Evolutionary conservation across 2,329 filamentous ascomycete genomes (phyloP).

Genomic region (Curvularia hawaiiensis): DNA sequence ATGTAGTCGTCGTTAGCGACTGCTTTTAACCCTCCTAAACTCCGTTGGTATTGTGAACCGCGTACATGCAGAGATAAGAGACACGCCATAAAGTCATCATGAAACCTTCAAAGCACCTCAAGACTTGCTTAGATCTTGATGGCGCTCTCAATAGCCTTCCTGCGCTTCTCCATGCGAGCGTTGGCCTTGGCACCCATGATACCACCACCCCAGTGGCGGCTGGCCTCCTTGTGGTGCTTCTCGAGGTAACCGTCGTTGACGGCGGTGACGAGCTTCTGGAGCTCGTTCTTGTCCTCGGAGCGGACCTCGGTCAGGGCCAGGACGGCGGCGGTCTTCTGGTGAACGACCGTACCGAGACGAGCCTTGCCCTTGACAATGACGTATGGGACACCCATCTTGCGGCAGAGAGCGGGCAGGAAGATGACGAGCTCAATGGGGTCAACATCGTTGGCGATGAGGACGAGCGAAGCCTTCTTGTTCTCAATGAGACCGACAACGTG

Average conservation of each 20-base stretch:
- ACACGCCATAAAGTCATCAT: conserved; percentile 46
- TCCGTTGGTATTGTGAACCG: conserved; percentile 47
- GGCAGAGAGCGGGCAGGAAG: conserved; percentile 98
- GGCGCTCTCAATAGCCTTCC: conserved; percentile 90
- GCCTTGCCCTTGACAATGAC: conserved; percentile 99
- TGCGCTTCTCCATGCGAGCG: conserved; percentile 78
- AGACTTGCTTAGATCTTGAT: conserved; percentile 86
- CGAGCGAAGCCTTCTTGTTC: conserved; percentile 99
- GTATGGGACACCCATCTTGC: conserved; percentile 99
- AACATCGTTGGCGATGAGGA: conserved; percentile 99
- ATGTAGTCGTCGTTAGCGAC: conserved; percentile 40
- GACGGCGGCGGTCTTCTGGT: conserved; percentile 99
- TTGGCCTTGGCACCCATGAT: conserved; percentile 98
- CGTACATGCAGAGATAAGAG: conserved; percentile 49
- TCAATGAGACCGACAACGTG: conserved; percentile 69
- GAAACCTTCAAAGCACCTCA: conserved; percentile 32
- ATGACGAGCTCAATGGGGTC: conserved; percentile 99
- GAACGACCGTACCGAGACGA: conserved; percentile 95
- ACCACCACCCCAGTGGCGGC: conserved; percentile 98
- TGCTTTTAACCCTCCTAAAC: conserved; percentile 49
- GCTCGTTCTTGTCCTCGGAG: conserved; percentile 97
- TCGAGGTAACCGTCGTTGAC: conserved; percentile 98
- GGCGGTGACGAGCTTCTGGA: conserved; percentile 93
- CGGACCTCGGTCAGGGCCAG: conserved; percentile 96
- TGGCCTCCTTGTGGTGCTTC: conserved; percentile 83